Conservation (phyloP, 192 early-diverging fungal genomes). For the Oehlia diaphana region DNA sequence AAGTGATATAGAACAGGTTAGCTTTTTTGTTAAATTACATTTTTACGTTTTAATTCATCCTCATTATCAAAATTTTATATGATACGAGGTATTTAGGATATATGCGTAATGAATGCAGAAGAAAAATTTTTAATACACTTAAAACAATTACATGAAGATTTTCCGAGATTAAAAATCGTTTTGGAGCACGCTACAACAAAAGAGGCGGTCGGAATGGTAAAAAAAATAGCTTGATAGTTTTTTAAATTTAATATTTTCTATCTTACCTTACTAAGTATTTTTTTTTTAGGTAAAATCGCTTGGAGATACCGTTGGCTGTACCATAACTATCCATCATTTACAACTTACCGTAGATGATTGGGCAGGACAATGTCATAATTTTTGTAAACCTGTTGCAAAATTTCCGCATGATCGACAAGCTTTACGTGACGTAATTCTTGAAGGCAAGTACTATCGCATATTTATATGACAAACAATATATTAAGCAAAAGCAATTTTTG, state of each 20-base stretch:
- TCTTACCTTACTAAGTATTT: not conserved
- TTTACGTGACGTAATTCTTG: conserved; percentile 74
- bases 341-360: conserved; percentile 93
- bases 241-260: not conserved
- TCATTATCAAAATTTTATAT: no score
- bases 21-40: not conserved
- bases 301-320: conserved; percentile 89
- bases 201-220: conserved; percentile 86
- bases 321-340: conserved; percentile 95
- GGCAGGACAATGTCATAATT: conserved; percentile 95
- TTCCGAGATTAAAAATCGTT: conserved; percentile 93
- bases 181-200: conserved; percentile 96
- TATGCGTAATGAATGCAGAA: conserved; percentile 97
- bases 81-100: conserved; percentile 48
- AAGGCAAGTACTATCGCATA: conserved; percentile 47
- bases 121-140: conserved; percentile 87
- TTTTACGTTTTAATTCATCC: not conserved
- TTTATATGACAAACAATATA: no score
- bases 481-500: not conserved
- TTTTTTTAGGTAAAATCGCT: conserved; percentile 71
- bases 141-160: conserved; percentile 80
- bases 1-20: conserved; percentile 71
- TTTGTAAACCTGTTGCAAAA: conserved; percentile 99
- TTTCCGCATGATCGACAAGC: conserved; percentile 89
- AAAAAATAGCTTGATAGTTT: not conserved